Evolutionary conservation across 441 rosid species (phyloP).

Genomic region (Brassica balearica): DNA sequence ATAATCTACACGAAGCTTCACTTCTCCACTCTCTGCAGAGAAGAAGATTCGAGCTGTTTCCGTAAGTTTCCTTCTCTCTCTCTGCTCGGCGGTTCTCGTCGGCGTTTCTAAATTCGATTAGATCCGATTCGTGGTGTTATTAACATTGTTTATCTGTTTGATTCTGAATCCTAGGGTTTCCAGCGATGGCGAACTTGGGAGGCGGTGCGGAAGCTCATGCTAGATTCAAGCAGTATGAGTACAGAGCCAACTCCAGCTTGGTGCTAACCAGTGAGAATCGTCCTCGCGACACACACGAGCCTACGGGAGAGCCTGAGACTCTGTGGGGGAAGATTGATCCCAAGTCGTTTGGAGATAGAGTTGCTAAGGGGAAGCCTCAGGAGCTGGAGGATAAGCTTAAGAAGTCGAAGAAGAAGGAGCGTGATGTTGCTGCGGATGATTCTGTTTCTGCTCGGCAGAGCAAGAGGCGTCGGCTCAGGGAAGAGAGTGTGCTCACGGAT

Average conservation of each 20-base stretch:
- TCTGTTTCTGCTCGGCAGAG: constrained; percentile 50
- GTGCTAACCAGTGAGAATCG: constrained; percentile 75
- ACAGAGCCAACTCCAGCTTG: constrained; percentile 77
- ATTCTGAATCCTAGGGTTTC: constrained; percentile 30
- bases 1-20: background rate
- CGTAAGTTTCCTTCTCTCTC: no score
- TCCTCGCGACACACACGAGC: constrained; percentile 75
- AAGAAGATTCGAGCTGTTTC: background rate
- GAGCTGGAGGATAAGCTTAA: constrained; percentile 75
- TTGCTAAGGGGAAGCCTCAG: constrained; percentile 63
- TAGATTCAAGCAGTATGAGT: constrained; percentile 81
- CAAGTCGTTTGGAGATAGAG: constrained; percentile 74
- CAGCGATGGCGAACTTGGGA: constrained; percentile 66
- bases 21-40: background rate
- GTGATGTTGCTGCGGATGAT: constrained; percentile 53
- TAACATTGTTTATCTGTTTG: background rate
- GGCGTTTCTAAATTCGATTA: background rate
- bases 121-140: background rate
- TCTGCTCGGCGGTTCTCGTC: background rate
- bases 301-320: constrained; percentile 84
- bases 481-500: constrained; percentile 68
- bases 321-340: constrained; percentile 84
- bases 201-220: constrained; percentile 95
- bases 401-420: constrained; percentile 65
- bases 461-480: constrained; percentile 67